Evolutionary conservation across 331 rosid genomes (phyloP).

Genomic region (Rhamnella rubrinervis): DNA sequence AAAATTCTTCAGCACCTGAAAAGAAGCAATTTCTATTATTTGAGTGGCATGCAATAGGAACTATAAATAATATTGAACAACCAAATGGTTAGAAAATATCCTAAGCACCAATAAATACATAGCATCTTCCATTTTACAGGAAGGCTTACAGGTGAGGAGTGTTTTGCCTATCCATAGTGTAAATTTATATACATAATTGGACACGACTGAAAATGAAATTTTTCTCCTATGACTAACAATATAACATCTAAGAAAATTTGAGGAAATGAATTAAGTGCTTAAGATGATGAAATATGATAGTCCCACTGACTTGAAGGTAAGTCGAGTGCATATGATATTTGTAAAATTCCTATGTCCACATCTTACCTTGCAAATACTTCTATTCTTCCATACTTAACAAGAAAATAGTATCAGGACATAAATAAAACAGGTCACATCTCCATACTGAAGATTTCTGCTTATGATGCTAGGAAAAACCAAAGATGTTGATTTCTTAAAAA

Average conservation of each 20-base stretch:
- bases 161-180: too few relatives aligned
- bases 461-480: background rate
- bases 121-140: conserved; percentile 1
- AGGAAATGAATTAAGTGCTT: background rate
- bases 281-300: too few relatives aligned
- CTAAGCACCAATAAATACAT: background rate
- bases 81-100: background rate
- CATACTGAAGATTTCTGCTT: conserved; percentile 1
- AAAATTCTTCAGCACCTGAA: conserved; percentile 86
- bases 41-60: background rate
- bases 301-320: background rate
- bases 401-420: background rate
- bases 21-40: conserved; percentile 22
- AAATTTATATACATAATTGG: too few relatives aligned
- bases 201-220: too few relatives aligned
- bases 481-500: background rate
- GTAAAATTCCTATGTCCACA: too few relatives aligned
- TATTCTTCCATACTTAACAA: too few relatives aligned
- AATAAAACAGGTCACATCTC: background rate
- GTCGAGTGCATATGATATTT: background rate
- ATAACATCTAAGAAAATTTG: background rate
- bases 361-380: too few relatives aligned
- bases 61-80: background rate
- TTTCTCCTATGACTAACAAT: background rate
- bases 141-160: too few relatives aligned